Evolutionary conservation across 78 protist genomes (phyloP), one percentile per base, ranked within the genome.

Genomic region (Dictyostelium capitatum): DNA sequence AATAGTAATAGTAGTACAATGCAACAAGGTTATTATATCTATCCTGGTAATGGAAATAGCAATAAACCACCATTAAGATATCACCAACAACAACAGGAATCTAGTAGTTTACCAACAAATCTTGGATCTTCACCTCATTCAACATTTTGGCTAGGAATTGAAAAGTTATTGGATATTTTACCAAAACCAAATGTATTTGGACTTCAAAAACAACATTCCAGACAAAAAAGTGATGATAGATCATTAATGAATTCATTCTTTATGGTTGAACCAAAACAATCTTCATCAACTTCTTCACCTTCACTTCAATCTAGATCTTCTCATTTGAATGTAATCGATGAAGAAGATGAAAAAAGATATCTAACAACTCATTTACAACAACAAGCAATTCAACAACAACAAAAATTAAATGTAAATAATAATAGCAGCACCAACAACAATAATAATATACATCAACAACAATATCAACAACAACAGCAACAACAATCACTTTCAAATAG

Each of bases 111-210:
- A 37, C 85, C 85, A 32, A 15, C 74, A 1, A 20, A 41, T 4
- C 8, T 67, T 7, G 48, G 77, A 11, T 30, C 81, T 57, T 56
- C 80, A 70, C 73, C 91, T 10, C 91, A 79, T 28, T 47, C 67
- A 6, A 72, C 91, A 6, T 53, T 57, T 57, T 84, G 91, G 91
- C 23, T 74, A 19, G 91, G 91, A 25, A 84, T 84, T 25, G 91
- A 84, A 57, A 84, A 84, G 10, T n/a, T 84, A 57, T 43, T 84
- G 28, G 91, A 84, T 47, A 84, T 84, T n/a, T 43, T 84, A n/a
- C 91, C 91, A 9, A 84, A 84, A 73, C 91, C 91, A 43, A 84
- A 64, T 64, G 73, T 84, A 3, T 84, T 84, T 57, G 73, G 80
- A 20, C 57, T 48, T 73, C 30, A 82, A 47, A 8, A 80, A 48